These are phyloP conservation scores for Triangularia verruculosa DNA, from an alignment of 2,329 filamentous ascomycete genomes.

Conservation along the genomic window DNA sequence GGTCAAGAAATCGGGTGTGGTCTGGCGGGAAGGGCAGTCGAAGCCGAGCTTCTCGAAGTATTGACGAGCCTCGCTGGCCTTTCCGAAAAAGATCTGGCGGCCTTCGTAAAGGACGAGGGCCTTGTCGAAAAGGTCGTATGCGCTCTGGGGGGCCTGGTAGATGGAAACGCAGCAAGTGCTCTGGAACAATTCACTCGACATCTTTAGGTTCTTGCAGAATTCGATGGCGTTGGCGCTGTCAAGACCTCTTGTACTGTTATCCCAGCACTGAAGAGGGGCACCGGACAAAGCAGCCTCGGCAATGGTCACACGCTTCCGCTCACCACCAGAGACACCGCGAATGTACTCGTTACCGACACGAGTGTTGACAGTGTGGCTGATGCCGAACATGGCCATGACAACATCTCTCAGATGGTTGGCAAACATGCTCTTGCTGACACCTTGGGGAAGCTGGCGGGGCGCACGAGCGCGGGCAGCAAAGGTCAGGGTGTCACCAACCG, in stretches of 20 bases:
- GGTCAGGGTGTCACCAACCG: constrained; percentile 73
- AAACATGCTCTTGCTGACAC: constrained; percentile 52
- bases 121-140: constrained; percentile 65
- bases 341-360: constrained; percentile 72
- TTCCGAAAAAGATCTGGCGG: constrained; percentile 62
- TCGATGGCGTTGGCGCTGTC: constrained; percentile 74
- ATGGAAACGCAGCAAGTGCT: constrained; percentile 68
- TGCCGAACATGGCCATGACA: constrained; percentile 73
- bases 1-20: constrained; percentile 69
- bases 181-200: constrained; percentile 64
- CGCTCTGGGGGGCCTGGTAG: constrained; percentile 65
- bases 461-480: constrained; percentile 72
- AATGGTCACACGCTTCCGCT: constrained; percentile 66
- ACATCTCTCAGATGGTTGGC: constrained; percentile 66
- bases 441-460: constrained; percentile 58
- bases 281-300: constrained; percentile 59
- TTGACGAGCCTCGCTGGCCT: constrained; percentile 54
- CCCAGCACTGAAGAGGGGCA: constrained; percentile 62
- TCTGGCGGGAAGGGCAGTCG: constrained; percentile 63
- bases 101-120: constrained; percentile 57
- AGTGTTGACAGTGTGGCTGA: constrained; percentile 70
- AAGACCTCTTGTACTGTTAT: constrained; percentile 71
- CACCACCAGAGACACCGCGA: constrained; percentile 71
- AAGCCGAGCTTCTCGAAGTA: constrained; percentile 69
- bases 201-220: constrained; percentile 67